Base-by-base conservation (phyloP, 176 grass and related monocot species). In the Aegilops umbellulata region DNA sequence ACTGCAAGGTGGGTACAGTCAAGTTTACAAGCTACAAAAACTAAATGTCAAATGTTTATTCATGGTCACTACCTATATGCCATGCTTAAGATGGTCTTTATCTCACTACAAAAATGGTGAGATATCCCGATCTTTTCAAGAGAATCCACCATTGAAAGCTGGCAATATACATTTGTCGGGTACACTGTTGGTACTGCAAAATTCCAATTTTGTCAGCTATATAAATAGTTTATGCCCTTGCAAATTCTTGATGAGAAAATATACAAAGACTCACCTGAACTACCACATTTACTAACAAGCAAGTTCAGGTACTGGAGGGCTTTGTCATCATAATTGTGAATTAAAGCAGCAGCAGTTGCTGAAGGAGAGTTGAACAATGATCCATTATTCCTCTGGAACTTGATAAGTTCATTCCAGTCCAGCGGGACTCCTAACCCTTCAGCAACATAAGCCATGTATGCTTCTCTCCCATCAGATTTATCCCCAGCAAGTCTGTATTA, bases 331-430 rank as follows among this genome's bases (percentile, higher is more conserved):
- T 90, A 74, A 25, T 32, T 22, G 27, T 93, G 77, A 16, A 81
- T 47, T 84, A 95, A 53, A 35, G 86, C 49, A 78, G 35, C 83
- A 82, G 93, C 93, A 26, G 95, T 93, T 67, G 93, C 69, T 19
- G 91, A 93, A 85, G 91, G 93, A 76, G 83, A 93, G 69, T 89
- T 90, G 66, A 98, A 90, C 23, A 98, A 23, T 3, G 95, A 95
- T 26, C 93, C 93, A 79, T 98, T 95, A 51, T 89, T 84, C 77
- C 83, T 89, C 67, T 93, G 95, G 76, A 88, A 95, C 70, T 81
- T 92, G 77, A 89, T 87, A 80, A 83, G 17, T 78, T 93, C 80
- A 78, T 87, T 82, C 93, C 87, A 95, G 10, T 98, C 89, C 20
- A 89, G 41, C 17, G 25, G 30, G 55, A 80, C 79, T 68, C 86